These are phyloP conservation scores for Wickerhamomyces subpelliculosus DNA, from an alignment of 805 yeast genomes.

Conservation along the genomic window DNA sequence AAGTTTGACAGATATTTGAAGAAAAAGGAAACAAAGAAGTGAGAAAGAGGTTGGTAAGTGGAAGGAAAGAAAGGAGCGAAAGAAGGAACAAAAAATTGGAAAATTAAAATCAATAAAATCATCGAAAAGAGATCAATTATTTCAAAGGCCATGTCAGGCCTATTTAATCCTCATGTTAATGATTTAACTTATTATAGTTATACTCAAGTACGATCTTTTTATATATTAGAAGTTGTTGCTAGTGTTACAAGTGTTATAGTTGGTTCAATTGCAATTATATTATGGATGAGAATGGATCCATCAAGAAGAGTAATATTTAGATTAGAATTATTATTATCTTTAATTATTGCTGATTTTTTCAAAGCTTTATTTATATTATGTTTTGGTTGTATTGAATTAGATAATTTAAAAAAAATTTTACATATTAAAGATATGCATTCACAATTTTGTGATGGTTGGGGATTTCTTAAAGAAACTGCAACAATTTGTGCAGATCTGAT, in stretches of 20 bases:
- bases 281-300: constrained; percentile 19
- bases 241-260: constrained; percentile 9
- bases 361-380: constrained; percentile 7
- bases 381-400: constrained; percentile 1
- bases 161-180: neutral
- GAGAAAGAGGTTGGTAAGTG: no score
- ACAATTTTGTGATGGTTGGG: constrained; percentile 15
- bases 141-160: neutral
- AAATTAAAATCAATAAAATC: no score
- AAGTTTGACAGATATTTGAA: no score
- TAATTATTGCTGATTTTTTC: constrained; percentile 13
- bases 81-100: no score
- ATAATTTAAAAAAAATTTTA: neutral
- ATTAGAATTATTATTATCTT: constrained; percentile 9
- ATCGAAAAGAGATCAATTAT: no score
- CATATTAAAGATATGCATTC: constrained; percentile 1
- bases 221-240: constrained; percentile 6
- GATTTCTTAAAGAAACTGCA: constrained; percentile 8
- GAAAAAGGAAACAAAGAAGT: no score
- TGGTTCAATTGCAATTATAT: constrained; percentile 10
- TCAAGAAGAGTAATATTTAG: constrained; percentile 16
- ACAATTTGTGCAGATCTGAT: constrained; percentile 12
- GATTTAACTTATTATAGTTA: constrained; percentile 2
- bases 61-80: no score
- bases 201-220: constrained; percentile 5